Evolutionary conservation across 2,329 filamentous ascomycete genomes (phyloP), one percentile per base, ranked within the genome.

Genomic region (Colletotrichum spinosum): DNA sequence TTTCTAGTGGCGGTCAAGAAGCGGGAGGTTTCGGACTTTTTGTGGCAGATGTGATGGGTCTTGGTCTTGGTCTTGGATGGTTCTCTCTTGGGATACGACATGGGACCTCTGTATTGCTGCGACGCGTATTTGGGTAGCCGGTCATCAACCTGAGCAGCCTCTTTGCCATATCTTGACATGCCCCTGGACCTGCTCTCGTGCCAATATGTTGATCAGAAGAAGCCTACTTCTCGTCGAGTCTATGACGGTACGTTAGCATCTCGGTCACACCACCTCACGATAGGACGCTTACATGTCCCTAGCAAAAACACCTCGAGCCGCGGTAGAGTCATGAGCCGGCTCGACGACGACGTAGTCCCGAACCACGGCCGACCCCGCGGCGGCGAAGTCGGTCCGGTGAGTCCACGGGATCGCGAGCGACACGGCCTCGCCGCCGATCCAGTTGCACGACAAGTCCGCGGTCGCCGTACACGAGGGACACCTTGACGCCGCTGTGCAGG

Each of bases 391-490:
- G 33, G 54, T 35, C 8, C 77, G 72, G 2, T 13, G 15, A 1
- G 12, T 49, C 65, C 65, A 69, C 1, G 77, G 73, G 33, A 88
- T 75, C 0, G 77, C 76, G 39, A 87, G 77, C 2, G 83, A 80
- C 2, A 80, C 80, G 10, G 73, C 77, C 6, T 83, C 76, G 48
- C 78, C 80, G 34, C 85, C 85, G 45, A 83, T 76, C 83, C 84
- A 88, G 73, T 88, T 88, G 69, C 84, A 88, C 42, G 86, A 85
- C 74, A 80, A 87, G 70, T 88, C 15, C 86, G 71, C 66, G 57
- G 46, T 72, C 71, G 50, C 71, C 65, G 34, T 91, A 89, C 69
- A 90, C 83, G 50, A 92, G 77, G 4, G 87, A 84, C 15, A 92
- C 86, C 34, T 84, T 85, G 34, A 90, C 82, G 42, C 84, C 85